Base-by-base conservation (phyloP, 2,329 filamentous ascomycete species). In the Ophiostoma quercus region DNA sequence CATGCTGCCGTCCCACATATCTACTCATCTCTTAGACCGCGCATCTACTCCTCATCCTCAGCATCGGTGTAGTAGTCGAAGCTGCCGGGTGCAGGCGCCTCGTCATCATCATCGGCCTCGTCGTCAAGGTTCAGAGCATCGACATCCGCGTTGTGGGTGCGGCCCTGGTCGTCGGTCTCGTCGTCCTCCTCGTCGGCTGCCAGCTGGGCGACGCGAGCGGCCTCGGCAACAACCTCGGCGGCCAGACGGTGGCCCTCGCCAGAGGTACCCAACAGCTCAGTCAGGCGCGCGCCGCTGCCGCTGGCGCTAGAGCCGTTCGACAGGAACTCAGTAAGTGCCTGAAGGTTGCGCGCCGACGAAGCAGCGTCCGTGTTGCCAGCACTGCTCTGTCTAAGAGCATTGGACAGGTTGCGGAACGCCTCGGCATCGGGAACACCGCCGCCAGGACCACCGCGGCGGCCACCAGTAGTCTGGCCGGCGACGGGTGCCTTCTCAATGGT, bases 61-160 rank as follows among this genome's bases (percentile, higher is more conserved):
- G 87, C 87, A 69, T 92, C 90, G 5, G 89, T 89, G 75, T 90
- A 88, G 78, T 95, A 94, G 72, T 94, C 90, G 79, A 95, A 95
- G 68, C 92, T 89, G 12, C 82, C 80, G 5, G 92, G 92, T 7
- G 87, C 78, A 51, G 84, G 81, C 1, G 92, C 92, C 77, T 94
- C 92, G 75, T 90, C 89, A 14, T 86, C 89, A 43, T 84, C 88
- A 72, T 92, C 90, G 11, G 84, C 87, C 75, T 94, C 91, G 79
- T 98, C 94, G 75, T 97, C 94, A 3, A 96, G 88, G 1, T 96
- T 92, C 70, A 90, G 91, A 0, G 91, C 92, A 0, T 90, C 90
- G 0, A 90, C 90, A 0, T 88, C 90, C 0, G 90, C 90, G 0
- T 88, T 87, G 25, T 77, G 51, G 6, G 19, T 19, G 6, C 34